Evolutionary conservation across 1,139 yeast species (phyloP).

Genomic region (Nadsonia starkeyi-henricii): DNA sequence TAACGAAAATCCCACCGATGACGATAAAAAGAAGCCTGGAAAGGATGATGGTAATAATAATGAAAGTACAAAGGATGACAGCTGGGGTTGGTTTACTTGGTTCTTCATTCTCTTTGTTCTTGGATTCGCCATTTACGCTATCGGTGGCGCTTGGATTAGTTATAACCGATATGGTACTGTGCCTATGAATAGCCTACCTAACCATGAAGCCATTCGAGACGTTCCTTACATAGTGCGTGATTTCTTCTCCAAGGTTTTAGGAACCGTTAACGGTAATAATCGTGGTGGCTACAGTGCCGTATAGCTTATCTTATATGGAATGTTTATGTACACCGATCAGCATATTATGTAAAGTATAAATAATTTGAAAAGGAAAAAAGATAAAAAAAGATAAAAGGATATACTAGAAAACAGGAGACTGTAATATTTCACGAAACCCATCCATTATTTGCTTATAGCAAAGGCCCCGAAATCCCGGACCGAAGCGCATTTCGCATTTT

Average conservation of each 20-base stretch:
- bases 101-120: conserved; percentile 39
- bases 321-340: too few species aligned
- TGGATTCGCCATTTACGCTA: conserved; percentile 54
- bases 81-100: conserved; percentile 27
- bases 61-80: conserved; percentile 9
- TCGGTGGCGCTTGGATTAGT: conserved; percentile 71
- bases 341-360: too few species aligned
- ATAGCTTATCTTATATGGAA: conserved; percentile 23
- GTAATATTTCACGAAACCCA: too few species aligned
- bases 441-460: too few species aligned
- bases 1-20: conserved; percentile 18
- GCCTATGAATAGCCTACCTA: conserved; percentile 31
- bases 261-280: conserved; percentile 52
- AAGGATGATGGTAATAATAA: conserved; percentile 21
- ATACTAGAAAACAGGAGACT: too few species aligned
- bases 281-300: conserved; percentile 93
- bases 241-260: conserved; percentile 53
- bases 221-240: conserved; percentile 69
- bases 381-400: too few species aligned
- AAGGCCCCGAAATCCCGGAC: too few species aligned
- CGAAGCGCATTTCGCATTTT: too few species aligned
- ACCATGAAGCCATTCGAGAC: conserved; percentile 46
- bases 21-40: conserved; percentile 3
- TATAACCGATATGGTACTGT: conserved; percentile 24
- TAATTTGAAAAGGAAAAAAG: too few species aligned